Evolutionary conservation across 2,329 filamentous ascomycete species (phyloP), one percentile per base, ranked within the genome.

Genomic region (Aspergillus fumigatus): DNA sequence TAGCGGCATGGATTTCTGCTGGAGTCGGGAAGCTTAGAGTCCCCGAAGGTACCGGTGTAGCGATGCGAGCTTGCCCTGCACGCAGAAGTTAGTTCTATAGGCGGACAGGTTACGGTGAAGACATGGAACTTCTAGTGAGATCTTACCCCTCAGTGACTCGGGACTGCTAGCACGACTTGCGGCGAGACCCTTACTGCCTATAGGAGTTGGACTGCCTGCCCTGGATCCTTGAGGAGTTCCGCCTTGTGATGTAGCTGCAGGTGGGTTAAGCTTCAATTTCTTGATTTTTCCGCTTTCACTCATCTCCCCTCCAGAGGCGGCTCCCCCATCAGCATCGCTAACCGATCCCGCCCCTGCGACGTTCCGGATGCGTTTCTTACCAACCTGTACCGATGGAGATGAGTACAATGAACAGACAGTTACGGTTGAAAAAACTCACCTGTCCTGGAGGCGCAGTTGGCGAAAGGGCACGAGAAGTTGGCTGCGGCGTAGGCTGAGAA

Each of bases 371-470:
- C 76, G 74, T 68, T 84, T 84, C 73, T 83, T 84, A 56, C 80
- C 77, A 53, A 75, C 74, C 81, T 74, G 32, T 3, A 19, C 14
- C 35, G n/a, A 38, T 17, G 53, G 21, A 60, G 62, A 50, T 50
- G 48, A 51, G 58, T 29, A 17, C 9, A 11, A 27, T 17, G 17
- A 38, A 29, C 9, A 8, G 43, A 19, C 11, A 41, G 21, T 4
- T 26, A 25, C 19, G 21, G 4, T 26, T 11, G 17, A 8, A 23
- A 47, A n/a, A 23, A 62, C 70, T 59, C 62, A 74, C 72, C 50
- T 71, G 79, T 73, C 41, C 78, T 79, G 50, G 82, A 89, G 59
- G 82, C 82, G 23, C 83, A 83, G 70, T 80, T 88, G 68, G 81
- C 84, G 69, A 81, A 75, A 59, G 81, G 80, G 62, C 92, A 82